Evolutionary conservation across 2,329 filamentous ascomycete genomes (phyloP).

Genomic region (Fusarium coffeatum): DNA sequence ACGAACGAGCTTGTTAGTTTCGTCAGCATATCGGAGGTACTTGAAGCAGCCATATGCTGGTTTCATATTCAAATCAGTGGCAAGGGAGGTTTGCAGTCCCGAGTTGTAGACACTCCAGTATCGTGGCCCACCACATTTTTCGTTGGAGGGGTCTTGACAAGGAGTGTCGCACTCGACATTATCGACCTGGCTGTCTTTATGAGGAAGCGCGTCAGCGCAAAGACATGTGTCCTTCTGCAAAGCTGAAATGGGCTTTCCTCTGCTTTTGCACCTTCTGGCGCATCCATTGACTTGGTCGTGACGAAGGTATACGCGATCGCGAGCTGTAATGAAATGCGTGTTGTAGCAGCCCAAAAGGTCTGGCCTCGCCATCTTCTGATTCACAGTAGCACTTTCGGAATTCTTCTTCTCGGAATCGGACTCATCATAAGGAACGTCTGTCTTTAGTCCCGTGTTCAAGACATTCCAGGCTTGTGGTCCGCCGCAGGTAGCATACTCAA

Average conservation of each 20-base stretch:
- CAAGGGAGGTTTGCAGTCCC: neutral
- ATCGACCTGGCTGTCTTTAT: neutral
- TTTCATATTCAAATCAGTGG: neutral
- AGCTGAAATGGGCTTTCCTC: neutral
- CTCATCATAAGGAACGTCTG: neutral
- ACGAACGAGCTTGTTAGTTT: neutral
- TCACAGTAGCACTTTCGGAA: rapidly evolving
- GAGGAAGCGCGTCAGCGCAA: neutral
- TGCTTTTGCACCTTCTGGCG: neutral
- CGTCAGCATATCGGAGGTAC: neutral
- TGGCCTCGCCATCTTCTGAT: rapidly evolving
- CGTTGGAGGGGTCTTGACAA: neutral
- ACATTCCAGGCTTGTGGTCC: neutral
- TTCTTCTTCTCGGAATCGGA: neutral
- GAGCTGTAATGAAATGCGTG: neutral
- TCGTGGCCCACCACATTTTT: neutral
- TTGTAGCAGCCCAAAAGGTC: neutral
- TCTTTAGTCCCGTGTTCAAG: neutral
- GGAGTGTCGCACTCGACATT: neutral
- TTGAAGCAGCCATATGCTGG: conserved; percentile 1
- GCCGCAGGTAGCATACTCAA: neutral
- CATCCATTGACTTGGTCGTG: neutral
- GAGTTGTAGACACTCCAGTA: neutral
- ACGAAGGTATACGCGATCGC: neutral
- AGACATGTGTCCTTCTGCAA: neutral